Conservation (phyloP, 495 filamentous ascomycete genomes). For the Hyaloscypha bicolor region DNA sequence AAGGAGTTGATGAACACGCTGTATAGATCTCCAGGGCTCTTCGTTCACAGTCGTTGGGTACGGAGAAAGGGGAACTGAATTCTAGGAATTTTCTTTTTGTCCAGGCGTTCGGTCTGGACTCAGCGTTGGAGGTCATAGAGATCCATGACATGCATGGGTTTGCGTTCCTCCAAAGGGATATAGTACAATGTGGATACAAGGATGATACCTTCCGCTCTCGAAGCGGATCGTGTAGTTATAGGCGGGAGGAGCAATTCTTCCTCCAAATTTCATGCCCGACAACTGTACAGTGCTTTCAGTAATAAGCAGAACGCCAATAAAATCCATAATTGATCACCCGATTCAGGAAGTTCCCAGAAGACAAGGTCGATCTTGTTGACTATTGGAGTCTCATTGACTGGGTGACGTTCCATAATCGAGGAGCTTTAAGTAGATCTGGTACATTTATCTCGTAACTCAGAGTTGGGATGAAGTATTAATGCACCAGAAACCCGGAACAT, state of each 20-base stretch:
- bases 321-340: too few relatives aligned
- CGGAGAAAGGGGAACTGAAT: background rate
- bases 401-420: too few relatives aligned
- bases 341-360: too few relatives aligned
- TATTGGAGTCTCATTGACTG: too few relatives aligned
- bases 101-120: constrained; percentile 7
- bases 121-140: background rate
- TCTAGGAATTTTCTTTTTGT: background rate
- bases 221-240: background rate
- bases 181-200: background rate
- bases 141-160: background rate
- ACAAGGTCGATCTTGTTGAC: too few relatives aligned
- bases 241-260: background rate
- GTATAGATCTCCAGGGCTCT: constrained; percentile 4
- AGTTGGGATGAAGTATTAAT: too few relatives aligned
- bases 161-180: background rate
- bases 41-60: background rate
- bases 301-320: too few relatives aligned
- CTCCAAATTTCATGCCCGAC: background rate
- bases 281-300: background rate
- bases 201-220: background rate
- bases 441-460: too few relatives aligned
- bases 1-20: background rate
- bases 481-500: too few relatives aligned
- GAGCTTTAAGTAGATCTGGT: too few relatives aligned